These are phyloP conservation scores for Neofusicoccum sp. DNA, from an alignment of 2,329 filamentous ascomycete genomes.

Conservation along the genomic window DNA sequence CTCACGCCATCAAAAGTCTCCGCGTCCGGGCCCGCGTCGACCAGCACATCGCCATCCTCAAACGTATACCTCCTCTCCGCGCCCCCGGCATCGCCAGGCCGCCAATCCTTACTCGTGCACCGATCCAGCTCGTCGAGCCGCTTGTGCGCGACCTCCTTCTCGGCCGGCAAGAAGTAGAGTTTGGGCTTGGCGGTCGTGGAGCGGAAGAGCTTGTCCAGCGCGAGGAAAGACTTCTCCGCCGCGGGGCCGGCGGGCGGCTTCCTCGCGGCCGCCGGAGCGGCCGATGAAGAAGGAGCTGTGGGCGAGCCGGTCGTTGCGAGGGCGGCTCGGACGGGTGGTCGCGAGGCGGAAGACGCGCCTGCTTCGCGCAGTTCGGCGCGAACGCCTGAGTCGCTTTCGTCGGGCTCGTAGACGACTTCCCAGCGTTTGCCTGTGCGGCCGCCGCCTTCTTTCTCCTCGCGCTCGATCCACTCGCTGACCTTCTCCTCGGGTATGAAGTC, in stretches of 20 bases:
- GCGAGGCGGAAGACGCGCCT: constrained; percentile 23
- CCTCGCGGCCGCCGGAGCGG: not conserved
- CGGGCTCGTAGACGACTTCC: constrained; percentile 65
- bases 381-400: constrained; percentile 31
- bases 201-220: constrained; percentile 60
- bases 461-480: constrained; percentile 70
- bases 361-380: constrained; percentile 57
- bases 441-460: constrained; percentile 55
- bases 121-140: constrained; percentile 61
- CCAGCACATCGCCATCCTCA: constrained; percentile 43
- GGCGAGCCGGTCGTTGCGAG: constrained; percentile 2
- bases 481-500: constrained; percentile 83
- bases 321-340: constrained; percentile 12
- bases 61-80: constrained; percentile 41
- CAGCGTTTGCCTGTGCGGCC: constrained; percentile 54
- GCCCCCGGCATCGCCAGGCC: constrained; percentile 3
- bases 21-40: constrained; percentile 40
- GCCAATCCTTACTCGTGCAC: constrained; percentile 44
- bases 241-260: constrained; percentile 20
- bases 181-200: constrained; percentile 62
- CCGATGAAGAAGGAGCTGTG: not conserved
- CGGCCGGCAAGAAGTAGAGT: constrained; percentile 65
- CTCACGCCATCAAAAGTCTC: constrained; percentile 23
- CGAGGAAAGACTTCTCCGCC: constrained; percentile 45
- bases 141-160: constrained; percentile 60